These are phyloP conservation scores for Marchantia polymorpha DNA, from an alignment of 225 moss, liverwort and hornwort species.

Conservation along the genomic window DNA sequence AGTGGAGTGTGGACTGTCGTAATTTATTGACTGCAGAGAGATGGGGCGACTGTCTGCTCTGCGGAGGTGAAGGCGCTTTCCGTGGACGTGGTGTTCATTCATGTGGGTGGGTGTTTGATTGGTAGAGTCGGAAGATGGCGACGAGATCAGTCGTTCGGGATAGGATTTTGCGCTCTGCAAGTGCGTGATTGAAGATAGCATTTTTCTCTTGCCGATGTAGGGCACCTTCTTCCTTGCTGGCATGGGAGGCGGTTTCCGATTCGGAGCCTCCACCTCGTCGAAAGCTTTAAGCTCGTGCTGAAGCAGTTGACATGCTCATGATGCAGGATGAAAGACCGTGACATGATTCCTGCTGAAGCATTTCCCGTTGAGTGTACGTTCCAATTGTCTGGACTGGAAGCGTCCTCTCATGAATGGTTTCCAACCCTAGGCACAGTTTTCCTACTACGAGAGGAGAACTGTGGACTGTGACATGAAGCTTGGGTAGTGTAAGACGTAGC, in stretches of 20 bases:
- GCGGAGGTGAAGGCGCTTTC: not conserved
- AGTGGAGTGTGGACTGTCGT: not conserved
- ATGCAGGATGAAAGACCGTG: not conserved
- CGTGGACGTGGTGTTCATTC: not conserved
- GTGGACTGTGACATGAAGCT: not conserved
- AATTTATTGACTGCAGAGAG: not conserved
- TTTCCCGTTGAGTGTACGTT: not conserved
- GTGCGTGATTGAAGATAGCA: not conserved
- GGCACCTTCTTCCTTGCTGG: not conserved
- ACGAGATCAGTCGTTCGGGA: not conserved
- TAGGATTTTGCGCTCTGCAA: not conserved
- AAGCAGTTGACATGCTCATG: not conserved
- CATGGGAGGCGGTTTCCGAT: not conserved
- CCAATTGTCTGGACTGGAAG: not conserved
- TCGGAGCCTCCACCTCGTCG: not conserved
- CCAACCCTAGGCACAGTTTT: not conserved
- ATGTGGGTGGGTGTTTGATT: not conserved
- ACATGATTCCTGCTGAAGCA: not conserved
- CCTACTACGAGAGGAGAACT: not conserved
- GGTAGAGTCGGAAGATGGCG: not conserved
- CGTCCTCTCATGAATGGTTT: not conserved
- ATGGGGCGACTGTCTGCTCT: not conserved
- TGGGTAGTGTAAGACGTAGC: not conserved
- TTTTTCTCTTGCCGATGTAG: not conserved
- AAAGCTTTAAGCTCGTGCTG: not conserved